These are phyloP conservation scores for Botrytis squamosa DNA, from an alignment of 2,329 filamentous ascomycete genomes.

Conservation along the genomic window DNA sequence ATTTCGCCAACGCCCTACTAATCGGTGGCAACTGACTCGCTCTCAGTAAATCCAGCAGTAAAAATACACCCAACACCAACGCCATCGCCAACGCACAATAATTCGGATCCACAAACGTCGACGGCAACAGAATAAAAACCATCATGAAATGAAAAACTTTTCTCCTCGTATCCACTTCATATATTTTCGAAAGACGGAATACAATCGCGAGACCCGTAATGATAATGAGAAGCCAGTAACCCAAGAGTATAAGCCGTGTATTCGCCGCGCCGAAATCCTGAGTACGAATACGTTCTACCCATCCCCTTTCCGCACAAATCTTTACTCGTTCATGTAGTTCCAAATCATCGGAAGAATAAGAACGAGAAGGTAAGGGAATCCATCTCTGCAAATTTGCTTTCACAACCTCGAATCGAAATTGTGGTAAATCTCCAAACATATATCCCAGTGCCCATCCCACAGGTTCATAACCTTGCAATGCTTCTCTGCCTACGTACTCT, in stretches of 20 bases:
- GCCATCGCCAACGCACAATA: constrained; percentile 79
- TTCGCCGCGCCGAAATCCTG: constrained; percentile 70
- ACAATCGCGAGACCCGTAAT: constrained; percentile 70
- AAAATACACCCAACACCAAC: constrained; percentile 77
- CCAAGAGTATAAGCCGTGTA: constrained; percentile 72
- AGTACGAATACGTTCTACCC: constrained; percentile 65
- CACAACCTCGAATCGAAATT: constrained; percentile 70
- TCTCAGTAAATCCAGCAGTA: constrained; percentile 83
- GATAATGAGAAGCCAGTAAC: constrained; percentile 72
- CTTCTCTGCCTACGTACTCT: constrained; percentile 63
- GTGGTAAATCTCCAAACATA: constrained; percentile 73
- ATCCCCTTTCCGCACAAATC: constrained; percentile 52
- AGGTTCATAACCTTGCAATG: constrained; percentile 72
- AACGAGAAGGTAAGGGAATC: constrained; percentile 65
- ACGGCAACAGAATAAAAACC: constrained; percentile 90
- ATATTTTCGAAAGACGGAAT: constrained; percentile 69
- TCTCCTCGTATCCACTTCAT: constrained; percentile 90
- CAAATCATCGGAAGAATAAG: neutral
- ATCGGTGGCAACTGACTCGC: constrained; percentile 90
- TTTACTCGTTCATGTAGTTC: constrained; percentile 35
- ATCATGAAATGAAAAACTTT: constrained; percentile 99
- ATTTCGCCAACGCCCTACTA: constrained; percentile 79
- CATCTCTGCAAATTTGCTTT: constrained; percentile 68
- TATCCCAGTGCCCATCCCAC: constrained; percentile 93
- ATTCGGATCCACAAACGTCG: constrained; percentile 80